Evolutionary conservation across 345 rosid genomes (phyloP).

Genomic region (Diplotaxis tenuifolia): DNA sequence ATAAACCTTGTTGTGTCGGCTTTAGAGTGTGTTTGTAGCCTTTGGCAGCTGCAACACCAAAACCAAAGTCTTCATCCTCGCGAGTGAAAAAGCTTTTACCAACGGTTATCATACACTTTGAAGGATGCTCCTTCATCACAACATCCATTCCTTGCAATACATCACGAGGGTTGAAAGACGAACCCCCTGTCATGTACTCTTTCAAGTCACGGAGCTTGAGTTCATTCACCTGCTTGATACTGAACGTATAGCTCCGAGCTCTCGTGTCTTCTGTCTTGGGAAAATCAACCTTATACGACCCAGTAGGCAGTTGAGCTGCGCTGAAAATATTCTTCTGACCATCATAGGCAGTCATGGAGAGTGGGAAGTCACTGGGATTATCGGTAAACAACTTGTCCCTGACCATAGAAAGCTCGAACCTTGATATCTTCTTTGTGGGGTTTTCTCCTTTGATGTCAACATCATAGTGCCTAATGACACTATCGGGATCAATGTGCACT

Average conservation of each 20-base stretch:
- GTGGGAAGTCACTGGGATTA: constrained; percentile 46
- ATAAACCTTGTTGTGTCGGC: constrained; percentile 68
- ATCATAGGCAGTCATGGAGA: constrained; percentile 67
- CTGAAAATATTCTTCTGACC: constrained; percentile 87
- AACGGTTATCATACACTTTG: constrained; percentile 53
- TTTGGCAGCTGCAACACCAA: constrained; percentile 61
- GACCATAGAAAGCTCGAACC: constrained; percentile 43
- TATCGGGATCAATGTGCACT: constrained; percentile 50
- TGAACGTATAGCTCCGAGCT: constrained; percentile 36
- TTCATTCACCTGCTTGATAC: constrained; percentile 62
- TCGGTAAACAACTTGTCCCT: constrained; percentile 57
- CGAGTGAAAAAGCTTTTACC: constrained; percentile 60
- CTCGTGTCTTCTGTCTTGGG: constrained; percentile 46
- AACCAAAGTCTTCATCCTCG: constrained; percentile 49
- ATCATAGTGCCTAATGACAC: constrained; percentile 60
- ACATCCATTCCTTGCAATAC: constrained; percentile 87
- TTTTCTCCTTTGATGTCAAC: constrained; percentile 51
- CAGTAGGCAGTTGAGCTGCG: constrained; percentile 52
- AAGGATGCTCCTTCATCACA: constrained; percentile 88
- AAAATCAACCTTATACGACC: constrained; percentile 46
- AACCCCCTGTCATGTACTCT: constrained; percentile 50
- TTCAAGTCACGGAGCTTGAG: constrained; percentile 56
- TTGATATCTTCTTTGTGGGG: constrained; percentile 43
- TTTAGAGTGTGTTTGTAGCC: constrained; percentile 79
- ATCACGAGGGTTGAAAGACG: constrained; percentile 54